A percentile compares a stretch with the other conserved stretches of the same genome.
Evolutionary conservation across 2,329 filamentous ascomycete genomes (phyloP).

Genomic region (Zymoseptoria crescenta): DNA sequence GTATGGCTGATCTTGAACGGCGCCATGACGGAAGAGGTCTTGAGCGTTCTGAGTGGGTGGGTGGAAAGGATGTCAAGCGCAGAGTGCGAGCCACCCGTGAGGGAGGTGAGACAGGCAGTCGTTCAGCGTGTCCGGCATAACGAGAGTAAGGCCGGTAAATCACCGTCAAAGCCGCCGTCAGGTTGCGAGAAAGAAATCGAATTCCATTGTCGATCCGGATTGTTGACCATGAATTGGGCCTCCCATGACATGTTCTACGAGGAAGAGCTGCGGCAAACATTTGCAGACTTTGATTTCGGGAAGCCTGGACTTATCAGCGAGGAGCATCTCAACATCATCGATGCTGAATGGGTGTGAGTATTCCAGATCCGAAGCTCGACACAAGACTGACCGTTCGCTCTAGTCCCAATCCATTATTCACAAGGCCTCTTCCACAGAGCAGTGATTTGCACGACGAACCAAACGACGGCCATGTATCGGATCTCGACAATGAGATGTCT

Average conservation of each 20-base stretch:
- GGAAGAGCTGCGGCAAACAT: background rate
- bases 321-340: background rate
- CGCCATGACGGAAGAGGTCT: background rate
- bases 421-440: background rate
- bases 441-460: background rate
- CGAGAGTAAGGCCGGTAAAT: background rate
- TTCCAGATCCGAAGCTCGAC: background rate
- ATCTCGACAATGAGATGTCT: no score
- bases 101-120: conserved; percentile 2
- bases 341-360: background rate
- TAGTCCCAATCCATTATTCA: background rate
- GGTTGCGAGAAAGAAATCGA: conserved; percentile 7
- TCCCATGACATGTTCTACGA: background rate
- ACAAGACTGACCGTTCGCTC: background rate
- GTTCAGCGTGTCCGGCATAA: background rate
- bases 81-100: conserved; percentile 1
- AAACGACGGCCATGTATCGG: no score
- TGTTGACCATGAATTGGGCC: conserved; percentile 3
- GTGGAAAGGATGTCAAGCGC: background rate
- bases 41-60: conserved; percentile 5
- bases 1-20: conserved; percentile 1
- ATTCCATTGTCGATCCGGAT: conserved; percentile 5
- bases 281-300: background rate
- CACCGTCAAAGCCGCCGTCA: conserved; percentile 1
- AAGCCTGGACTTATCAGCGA: background rate